These are phyloP conservation scores for Phanerochaete carnosa DNA, from an alignment of 768 basidiomycete species.

Conservation along the genomic window DNA sequence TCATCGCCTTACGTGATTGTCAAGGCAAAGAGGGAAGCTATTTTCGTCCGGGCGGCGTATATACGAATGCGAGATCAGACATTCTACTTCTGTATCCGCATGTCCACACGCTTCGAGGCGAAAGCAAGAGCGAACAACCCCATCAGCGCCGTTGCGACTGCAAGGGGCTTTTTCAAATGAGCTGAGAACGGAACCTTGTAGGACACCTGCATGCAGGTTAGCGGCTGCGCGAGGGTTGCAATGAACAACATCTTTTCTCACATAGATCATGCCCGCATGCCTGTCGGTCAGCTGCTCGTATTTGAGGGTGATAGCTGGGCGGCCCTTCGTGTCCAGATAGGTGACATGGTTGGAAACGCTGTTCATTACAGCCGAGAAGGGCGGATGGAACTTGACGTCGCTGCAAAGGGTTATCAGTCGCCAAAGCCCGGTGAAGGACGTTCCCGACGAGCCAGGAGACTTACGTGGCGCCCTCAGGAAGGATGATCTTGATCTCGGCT, in stretches of 20 bases:
- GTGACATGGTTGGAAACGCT: constrained; percentile 67
- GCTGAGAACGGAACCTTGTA: constrained; percentile 80
- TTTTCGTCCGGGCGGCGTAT: not conserved
- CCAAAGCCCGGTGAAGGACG: not conserved
- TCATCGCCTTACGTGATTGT: not conserved
- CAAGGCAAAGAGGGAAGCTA: not conserved
- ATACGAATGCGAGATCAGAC: not conserved
- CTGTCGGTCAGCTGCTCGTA: constrained; percentile 76
- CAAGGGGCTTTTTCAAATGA: constrained; percentile 84
- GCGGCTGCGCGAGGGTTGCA: not conserved
- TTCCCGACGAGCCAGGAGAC: constrained; percentile 28
- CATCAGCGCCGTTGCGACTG: constrained; percentile 70
- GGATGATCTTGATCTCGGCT: constrained; percentile 72
- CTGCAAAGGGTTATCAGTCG: constrained; percentile 38
- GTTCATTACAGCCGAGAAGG: constrained; percentile 72
- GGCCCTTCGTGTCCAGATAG: constrained; percentile 90
- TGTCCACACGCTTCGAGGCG: constrained; percentile 48
- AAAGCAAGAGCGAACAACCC: constrained; percentile 55
- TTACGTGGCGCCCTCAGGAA: constrained; percentile 96
- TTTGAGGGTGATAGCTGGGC: constrained; percentile 70
- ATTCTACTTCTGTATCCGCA: constrained; percentile 41
- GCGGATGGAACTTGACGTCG: constrained; percentile 70
- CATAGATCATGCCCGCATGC: constrained; percentile 79
- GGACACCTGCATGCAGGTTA: constrained; percentile 58
- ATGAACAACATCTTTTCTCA: constrained; percentile 38